These are phyloP conservation scores for Lasiosphaeris hirsuta DNA, from an alignment of 495 filamentous ascomycete species.

Conservation along the genomic window DNA sequence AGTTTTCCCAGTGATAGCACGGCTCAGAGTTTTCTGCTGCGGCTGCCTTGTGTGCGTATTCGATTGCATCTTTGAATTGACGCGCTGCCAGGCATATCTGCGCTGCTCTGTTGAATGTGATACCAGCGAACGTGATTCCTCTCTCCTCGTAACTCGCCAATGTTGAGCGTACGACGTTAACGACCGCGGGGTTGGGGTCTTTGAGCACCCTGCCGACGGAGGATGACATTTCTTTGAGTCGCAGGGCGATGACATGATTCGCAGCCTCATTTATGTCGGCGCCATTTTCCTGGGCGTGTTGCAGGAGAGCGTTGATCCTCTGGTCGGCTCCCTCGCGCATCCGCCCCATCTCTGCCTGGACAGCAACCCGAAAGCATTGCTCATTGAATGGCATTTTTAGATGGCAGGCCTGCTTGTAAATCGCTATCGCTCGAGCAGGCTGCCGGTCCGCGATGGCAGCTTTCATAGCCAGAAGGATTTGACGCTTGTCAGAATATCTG, in stretches of 20 bases:
- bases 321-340: constrained; percentile 5
- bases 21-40: constrained; percentile 17
- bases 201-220: neutral
- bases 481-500: constrained; percentile 24
- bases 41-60: constrained; percentile 33
- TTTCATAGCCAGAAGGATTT: constrained; percentile 38
- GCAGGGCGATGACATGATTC: constrained; percentile 26
- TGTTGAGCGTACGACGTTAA: constrained; percentile 24
- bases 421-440: constrained; percentile 24
- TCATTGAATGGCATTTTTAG: constrained; percentile 30
- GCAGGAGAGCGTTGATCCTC: constrained; percentile 32
- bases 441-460: constrained; percentile 22
- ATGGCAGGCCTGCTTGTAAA: constrained; percentile 35
- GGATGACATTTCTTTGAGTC: constrained; percentile 18
- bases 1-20: constrained; percentile 38
- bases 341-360: constrained; percentile 31
- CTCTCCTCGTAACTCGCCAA: constrained; percentile 28
- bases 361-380: constrained; percentile 37
- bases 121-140: constrained; percentile 26
- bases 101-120: constrained; percentile 39
- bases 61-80: constrained; percentile 31
- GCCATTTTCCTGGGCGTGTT: constrained; percentile 28
- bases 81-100: constrained; percentile 27
- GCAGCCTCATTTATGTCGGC: constrained; percentile 33
- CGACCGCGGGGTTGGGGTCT: constrained; percentile 4